Base-by-base conservation (phyloP, 2,329 filamentous ascomycete species). In the Seiridium cupressi region DNA sequence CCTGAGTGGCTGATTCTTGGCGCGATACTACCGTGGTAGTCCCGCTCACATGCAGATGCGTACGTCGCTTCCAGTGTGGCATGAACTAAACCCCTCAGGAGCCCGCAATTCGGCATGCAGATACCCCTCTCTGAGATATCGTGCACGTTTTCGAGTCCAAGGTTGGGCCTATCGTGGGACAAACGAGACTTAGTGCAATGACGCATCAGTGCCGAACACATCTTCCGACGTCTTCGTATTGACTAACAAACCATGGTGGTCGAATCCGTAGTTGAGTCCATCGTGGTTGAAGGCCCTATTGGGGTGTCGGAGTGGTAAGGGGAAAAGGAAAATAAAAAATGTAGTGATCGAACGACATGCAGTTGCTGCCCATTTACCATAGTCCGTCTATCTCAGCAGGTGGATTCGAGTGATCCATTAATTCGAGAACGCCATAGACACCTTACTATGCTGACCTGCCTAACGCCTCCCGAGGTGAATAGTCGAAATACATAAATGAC, bases 361-460 rank as follows among this genome's bases (percentile, higher is more conserved):
- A 42, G 7, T 42, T 42, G 13, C 13, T 42, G 38, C 18, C 18
- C 18, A 26, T 26, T 26, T 26, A 26, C 18, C 18, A 26, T 26
- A 26, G 18, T 26, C 18, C 18, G 18, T 26, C 18, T 26, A 26
- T 26, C 18, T 26, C 18, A 26, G 18, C 18, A 35, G 49, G 34
- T 35, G 31, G 49, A 32, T 8, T 53, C 34, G 49, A 11, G 49
- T 26, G 49, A 36, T 36, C n/a, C 31, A 51, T 13, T n/a, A 18
- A 53, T 70, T 66, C 62, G 63, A 75, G 71, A 82, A 84, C 81
- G 79, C 82, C 82, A 62, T 49, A 72, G 79, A 84, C 82, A 80
- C 81, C 82, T 71, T 80, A 83, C 81, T 78, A 84, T 84, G 82
- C 82, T 83, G 76, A 77, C 74, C 79, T 74, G 73, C 72, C 69